Base-by-base conservation (phyloP, 192 early-diverging fungal species). In the Allomyces javanicus region DNA sequence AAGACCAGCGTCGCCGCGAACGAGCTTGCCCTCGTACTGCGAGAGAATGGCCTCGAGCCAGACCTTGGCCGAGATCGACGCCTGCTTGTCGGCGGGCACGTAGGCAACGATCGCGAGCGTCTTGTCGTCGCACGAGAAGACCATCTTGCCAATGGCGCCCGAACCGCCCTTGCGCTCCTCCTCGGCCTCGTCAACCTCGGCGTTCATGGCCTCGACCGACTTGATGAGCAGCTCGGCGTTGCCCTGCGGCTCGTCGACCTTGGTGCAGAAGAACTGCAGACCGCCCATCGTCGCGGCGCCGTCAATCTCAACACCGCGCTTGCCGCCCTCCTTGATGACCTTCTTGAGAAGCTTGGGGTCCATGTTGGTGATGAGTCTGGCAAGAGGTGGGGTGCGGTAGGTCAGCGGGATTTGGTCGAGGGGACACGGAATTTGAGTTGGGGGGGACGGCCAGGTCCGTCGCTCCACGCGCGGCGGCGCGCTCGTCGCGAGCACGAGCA, bases 221-320 rank as follows among this genome's bases (percentile, higher is more conserved):
- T 58, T 58, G 50, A 58, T n/a, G 17, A 58, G 50, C 50, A 58
- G 50, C 50, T 58, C 50, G 9, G 17, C 5, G 50, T 58, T 58
- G 50, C 50, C 50, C 17, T 58, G 12, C 17, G 50, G 50, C 50
- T 58, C 50, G 50, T 58, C 50, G 17, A 58, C 50, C 50, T 58
- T 58, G 50, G 50, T 58, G 50, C 50, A 58, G 50, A 58, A 58
- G 50, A 21, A 58, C 50, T 58, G 50, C 50, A 58, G 50, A 58
- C 50, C 50, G 21, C 50, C 50, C 50, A 58, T 58, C 17, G 50
- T 58, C 17, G 50, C 50, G 17, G 50, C 50, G 5, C 50, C 50
- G 50, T 58, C 50, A 58, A 58, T 58, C 50, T 58, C 50, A n/a
- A 58, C 50, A 58, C 50, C 50, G 50, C 50, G 50, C 50, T 58